Conservation (phyloP, 2,329 filamentous ascomycete genomes). For the Scopulariopsis brevicaulis region DNA sequence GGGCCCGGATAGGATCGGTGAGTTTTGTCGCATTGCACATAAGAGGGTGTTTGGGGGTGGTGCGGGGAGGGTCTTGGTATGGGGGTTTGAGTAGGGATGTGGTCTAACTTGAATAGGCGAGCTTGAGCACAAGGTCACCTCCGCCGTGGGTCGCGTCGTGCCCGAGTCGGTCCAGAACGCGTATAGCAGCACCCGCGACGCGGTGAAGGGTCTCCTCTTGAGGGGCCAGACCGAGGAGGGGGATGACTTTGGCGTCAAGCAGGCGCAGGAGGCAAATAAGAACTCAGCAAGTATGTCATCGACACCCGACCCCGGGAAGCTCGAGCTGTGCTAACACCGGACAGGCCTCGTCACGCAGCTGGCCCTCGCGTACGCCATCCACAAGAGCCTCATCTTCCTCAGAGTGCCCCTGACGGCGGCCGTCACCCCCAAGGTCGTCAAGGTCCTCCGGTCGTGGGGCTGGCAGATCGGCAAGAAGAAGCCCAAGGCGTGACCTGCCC, state of each 20-base stretch:
- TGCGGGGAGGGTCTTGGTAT: neutral
- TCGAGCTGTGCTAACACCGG: neutral
- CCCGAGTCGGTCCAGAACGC: slow-evolving; percentile 34
- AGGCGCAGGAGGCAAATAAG: neutral
- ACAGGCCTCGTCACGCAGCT: slow-evolving; percentile 66
- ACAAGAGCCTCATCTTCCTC: slow-evolving; percentile 96
- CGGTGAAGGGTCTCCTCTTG: slow-evolving; percentile 34
- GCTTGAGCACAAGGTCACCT: slow-evolving; percentile 57
- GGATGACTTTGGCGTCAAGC: slow-evolving; percentile 1
- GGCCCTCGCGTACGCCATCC: slow-evolving; percentile 87
- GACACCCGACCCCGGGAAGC: neutral
- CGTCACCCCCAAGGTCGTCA: slow-evolving; percentile 89
- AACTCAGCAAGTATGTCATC: slow-evolving; percentile 1
- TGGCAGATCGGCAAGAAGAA: slow-evolving; percentile 81
- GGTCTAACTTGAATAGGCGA: slow-evolving; percentile 27
- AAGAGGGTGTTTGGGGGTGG: neutral
- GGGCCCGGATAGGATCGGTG: slow-evolving; percentile 77
- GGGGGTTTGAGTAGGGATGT: neutral
- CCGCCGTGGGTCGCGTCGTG: slow-evolving; percentile 44
- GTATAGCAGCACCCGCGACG: slow-evolving; percentile 29
- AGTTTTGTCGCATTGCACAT: slow-evolving; percentile 12
- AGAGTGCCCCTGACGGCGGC: slow-evolving; percentile 88
- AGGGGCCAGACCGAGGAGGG: neutral
- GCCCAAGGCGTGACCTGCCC: slow-evolving; percentile 10
- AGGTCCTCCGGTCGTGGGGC: slow-evolving; percentile 74